Evolutionary conservation across 73 alveolate species (phyloP), one percentile per base, ranked within the genome.

Genomic region (Paramecium octaurelia): DNA sequence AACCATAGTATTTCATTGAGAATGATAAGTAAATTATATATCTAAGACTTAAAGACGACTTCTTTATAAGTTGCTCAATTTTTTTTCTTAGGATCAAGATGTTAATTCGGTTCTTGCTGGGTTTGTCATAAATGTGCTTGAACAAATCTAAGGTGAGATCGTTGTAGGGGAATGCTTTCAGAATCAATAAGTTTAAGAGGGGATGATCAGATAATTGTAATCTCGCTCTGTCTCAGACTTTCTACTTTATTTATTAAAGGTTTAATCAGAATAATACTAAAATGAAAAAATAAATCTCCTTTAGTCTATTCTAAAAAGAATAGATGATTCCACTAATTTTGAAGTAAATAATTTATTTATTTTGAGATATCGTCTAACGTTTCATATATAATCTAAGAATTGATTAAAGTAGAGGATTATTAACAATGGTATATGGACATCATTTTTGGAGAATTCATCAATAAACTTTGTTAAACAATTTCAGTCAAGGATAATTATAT

Each of bases 191-290:
- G 7, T 80, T 43, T 2, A 7, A 24, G n/a, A 80, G 48, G 48
- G 57, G 27, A 20, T 80, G 29, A 9, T 80, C 2, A 80, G 36
- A 24, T 35, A 80, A 10, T 31, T 80, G 27, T 80, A 42, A 80
- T 80, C 91, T 11, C 46, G 57, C 8, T 80, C 91, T n/a, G 35
- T 80, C 11, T 40, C 76, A 2, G 91, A 80, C 10, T 59, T 80
- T 11, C 23, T 80, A 8, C 8, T 80, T 10, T 40, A 80, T 40
- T 31, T 80, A 42, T 35, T 80, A 3, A 2, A 54, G 31, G 34
- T n/a, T 54, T 54, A 23, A 54, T 18, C 14, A 18, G 1, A 3
- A 1, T 1, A 54, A 54, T 54, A 54, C 21, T 4, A 54, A 54
- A 18, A 1, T 54, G 14, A 54, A 54, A 54, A 20, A 54, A n/a